Evolutionary conservation across 371 early-diverging fungal genomes (phyloP), one percentile per base, ranked within the genome.

Genomic region (Lichtheimia ramosa): DNA sequence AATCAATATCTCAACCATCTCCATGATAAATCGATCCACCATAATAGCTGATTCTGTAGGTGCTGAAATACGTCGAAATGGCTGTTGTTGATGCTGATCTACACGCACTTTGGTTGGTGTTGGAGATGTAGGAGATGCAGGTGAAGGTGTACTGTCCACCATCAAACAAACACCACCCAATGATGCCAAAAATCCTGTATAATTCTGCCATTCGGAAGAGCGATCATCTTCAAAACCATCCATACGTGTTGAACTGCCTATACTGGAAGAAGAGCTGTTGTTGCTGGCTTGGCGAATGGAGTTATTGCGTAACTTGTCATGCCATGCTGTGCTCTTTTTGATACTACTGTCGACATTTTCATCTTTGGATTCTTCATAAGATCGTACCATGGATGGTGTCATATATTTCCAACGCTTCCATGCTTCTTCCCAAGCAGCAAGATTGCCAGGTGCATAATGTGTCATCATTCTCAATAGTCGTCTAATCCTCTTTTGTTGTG

Each of bases 161-260:
- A 78, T 73, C 50, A 86, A 63, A 62, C 88, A 85, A n/a, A 86
- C 81, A 7, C 92, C 93, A 14, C 92, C 92, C 6, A 95, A 64
- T 0, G 95, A 87, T 52, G 90, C 90, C 48, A 95, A 70, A 67
- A 94, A 93, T 0, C 94, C 95, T 0, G 94, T 92, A 67, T 89
- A 91, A 75, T 93, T 90, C 60, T 86, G 81, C 89, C 92, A 89
- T 59, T 88, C 87, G 10, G 83, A 75, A 24, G 54, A 73, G 21
- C 68, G 69, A 18, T 75, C 74, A n/a, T 76, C 79, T n/a, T 76
- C 72, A 3, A 68, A 63, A 34, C 68, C 71, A 13, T 62, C 25
- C 6, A 48, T 61, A 14, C 54, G 24, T 20, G 51, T 13, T 5
- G 62, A 55, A 28, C 28, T 62, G 56, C 21, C 50, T 43, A 59